phyloP scores from a whole-genome alignment of 441 rosid genomes.

The Pelargonium citronellum region DNA sequence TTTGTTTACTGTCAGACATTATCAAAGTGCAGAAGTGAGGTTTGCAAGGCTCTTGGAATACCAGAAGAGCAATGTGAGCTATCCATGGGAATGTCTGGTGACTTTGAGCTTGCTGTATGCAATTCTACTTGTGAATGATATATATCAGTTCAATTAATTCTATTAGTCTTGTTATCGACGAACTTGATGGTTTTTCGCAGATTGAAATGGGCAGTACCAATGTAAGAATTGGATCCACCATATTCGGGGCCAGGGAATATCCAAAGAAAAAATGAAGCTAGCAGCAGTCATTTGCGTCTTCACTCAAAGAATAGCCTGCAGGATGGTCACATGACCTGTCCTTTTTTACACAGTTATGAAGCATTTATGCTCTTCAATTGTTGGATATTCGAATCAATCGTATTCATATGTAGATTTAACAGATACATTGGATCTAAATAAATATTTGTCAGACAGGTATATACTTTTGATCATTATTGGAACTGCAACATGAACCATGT shows the following conservation, averaged over 20 bases:
- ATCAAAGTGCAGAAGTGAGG: conserved; percentile 80
- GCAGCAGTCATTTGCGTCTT: background rate
- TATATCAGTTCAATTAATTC: background rate
- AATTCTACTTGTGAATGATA: background rate
- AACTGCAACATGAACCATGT: background rate
- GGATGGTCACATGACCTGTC: background rate
- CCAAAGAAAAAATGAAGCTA: conserved; percentile 41
- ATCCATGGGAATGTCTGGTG: conserved; percentile 97
- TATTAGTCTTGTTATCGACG: background rate
- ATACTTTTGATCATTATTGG: background rate
- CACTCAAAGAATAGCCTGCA: background rate
- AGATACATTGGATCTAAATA: background rate
- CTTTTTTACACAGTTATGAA: background rate
- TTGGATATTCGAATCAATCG: background rate
- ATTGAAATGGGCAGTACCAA: conserved; percentile 91
- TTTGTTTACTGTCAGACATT: conserved; percentile 45
- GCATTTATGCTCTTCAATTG: background rate
- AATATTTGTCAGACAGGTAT: background rate
- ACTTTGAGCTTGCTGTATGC: conserved; percentile 90
- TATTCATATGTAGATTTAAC: background rate
- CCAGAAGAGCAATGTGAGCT: conserved; percentile 83
- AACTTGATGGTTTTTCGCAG: conserved; percentile 34
- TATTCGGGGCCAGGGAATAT: conserved; percentile 90
- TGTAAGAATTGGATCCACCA: conserved; percentile 81
- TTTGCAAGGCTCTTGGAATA: conserved; percentile 69